Percentiles rank a stretch among this genome's conserved stretches.
phyloP scores from a whole-genome alignment of 1,284 basidiomycete genomes.

The Tilletiopsis washingtonensis region DNA sequence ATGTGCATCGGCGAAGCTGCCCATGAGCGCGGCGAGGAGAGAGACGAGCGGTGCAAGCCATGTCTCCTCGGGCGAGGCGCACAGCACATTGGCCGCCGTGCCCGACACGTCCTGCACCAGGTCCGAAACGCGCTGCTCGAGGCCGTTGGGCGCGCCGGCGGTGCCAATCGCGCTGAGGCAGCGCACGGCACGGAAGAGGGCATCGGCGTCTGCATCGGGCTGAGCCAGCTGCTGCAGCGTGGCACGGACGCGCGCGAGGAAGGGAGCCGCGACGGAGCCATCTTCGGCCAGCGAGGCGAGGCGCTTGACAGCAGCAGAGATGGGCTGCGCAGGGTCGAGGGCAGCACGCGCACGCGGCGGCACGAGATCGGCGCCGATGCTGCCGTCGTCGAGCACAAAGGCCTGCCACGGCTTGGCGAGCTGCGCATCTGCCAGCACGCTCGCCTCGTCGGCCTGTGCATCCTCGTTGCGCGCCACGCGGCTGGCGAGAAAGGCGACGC shows the following conservation, averaged over 20 bases:
- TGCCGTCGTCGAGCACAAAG: slow-evolving; percentile 2
- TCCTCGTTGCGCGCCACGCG: slow-evolving; percentile 3
- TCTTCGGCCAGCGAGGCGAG: slow-evolving; percentile 1
- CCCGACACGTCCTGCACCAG: not conserved
- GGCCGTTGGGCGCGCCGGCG: not conserved
- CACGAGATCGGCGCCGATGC: not conserved
- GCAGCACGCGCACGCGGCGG: not conserved
- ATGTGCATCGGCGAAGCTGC: not conserved
- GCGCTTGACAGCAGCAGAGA: not conserved
- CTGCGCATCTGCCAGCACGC: not conserved
- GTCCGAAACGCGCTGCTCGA: not conserved
- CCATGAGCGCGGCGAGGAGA: not conserved
- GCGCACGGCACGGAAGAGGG: not conserved
- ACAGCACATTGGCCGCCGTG: slow-evolving; percentile 2
- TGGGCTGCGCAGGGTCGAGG: slow-evolving; percentile 1
- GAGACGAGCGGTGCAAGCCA: not conserved
- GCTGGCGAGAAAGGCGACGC: slow-evolving; percentile 55
- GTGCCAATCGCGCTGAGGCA: not conserved
- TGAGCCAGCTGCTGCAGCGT: not conserved
- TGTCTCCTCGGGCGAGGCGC: not conserved
- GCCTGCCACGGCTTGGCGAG: slow-evolving; percentile 8
- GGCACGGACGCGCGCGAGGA: not conserved
- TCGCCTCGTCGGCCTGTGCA: not conserved
- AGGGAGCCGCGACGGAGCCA: not conserved
- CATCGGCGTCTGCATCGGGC: not conserved